Evolutionary conservation across 176 grass and related monocot species (phyloP), one percentile per base, ranked within the genome.

Genomic region (Triticum timopheevii): DNA sequence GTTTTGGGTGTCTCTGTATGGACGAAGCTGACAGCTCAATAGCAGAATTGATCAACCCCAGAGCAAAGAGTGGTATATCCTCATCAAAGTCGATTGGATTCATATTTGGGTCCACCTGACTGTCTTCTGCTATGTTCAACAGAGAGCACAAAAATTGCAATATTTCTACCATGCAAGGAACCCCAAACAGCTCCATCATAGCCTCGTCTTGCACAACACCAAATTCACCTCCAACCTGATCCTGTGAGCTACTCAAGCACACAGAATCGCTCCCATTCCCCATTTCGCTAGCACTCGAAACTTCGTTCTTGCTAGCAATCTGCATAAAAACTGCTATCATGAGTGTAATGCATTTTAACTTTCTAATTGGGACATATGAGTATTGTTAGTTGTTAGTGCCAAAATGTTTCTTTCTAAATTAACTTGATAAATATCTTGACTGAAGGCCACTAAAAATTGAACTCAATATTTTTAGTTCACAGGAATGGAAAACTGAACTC

Each of bases 121-220:
- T 96, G 78, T 98, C 94, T 38, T 96, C 90, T 10, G 74, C 90
- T 71, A 95, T 92, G 52, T 98, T 98, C 82, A 98, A 84, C 30
- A 98, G 89, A 52, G 97, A 98, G 69, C 94, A 98, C 47, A 98
- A 72, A 67, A 98, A 96, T 47, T 98, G 92, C 44, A 98, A 90
- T 90, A 98, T 94, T 79, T 98, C 92, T 69, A 98, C 87, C 92
- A 98, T 94, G 85, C 94, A 98, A 85, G 94, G 82, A 88, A 96
- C 87, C 61, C 97, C 97, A 77, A 92, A 91, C 0, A 77, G 92
- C 17, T 96, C 90, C 72, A 86, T 91, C 86, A 96, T 90, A 10
- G 38, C 70, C 20, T 24, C 45, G 12, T 45, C 70, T 73, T 73
- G 38, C 22, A 25, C 38, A 6, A 25, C 36, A 73, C 38, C 70